Evolutionary conservation across 345 rosid species (phyloP), one percentile per base, ranked within the genome.

Genomic region (Aethionema arabicum): DNA sequence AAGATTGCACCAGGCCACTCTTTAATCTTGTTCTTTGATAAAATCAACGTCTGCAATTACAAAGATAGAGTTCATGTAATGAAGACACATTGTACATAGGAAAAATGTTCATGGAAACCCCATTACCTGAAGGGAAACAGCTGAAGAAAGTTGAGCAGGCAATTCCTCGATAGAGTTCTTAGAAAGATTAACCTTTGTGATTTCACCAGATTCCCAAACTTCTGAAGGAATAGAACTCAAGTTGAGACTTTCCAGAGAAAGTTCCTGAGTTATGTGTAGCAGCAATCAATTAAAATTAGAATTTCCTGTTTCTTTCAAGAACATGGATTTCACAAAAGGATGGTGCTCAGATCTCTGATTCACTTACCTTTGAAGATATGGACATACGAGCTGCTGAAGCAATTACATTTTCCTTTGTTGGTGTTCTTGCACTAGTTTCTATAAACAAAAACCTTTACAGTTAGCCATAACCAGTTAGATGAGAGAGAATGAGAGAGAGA

Each of bases 361-460:
- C 35, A 46, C 66, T 45, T 65, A 92, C 98, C 98, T 88, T 86
- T 44, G 98, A 82, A 65, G 85, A 65, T 49, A 92, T 58, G 44
- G 95, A 92, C 74, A 92, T 72, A 44, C 90, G 84, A 67, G 93
- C 78, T 65, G 96, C 93, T 85, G 75, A 81, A 66, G 88, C 67
- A 71, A 92, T 76, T 14, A 87, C 79, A 32, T 76, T 83, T 65
- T 76, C 83, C 76, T 83, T 86, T 42, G 79, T 60, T 33, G 83
- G 74, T 64, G 84, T 78, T 55, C 69, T 66, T 46, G 83, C 76
- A 74, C 79, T 82, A 60, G 86, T 65, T 72, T 81, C 95, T 92
- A 72, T 37, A 72, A 37, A 5, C 58, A 56, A 5, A 70, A 57
- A 49, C 51, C 37, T 29, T 58, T 55, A 37, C 52, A 43, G 56